phyloP scores from a whole-genome alignment of 371 early-diverging fungal genomes.

The Mortierella sp. region DNA sequence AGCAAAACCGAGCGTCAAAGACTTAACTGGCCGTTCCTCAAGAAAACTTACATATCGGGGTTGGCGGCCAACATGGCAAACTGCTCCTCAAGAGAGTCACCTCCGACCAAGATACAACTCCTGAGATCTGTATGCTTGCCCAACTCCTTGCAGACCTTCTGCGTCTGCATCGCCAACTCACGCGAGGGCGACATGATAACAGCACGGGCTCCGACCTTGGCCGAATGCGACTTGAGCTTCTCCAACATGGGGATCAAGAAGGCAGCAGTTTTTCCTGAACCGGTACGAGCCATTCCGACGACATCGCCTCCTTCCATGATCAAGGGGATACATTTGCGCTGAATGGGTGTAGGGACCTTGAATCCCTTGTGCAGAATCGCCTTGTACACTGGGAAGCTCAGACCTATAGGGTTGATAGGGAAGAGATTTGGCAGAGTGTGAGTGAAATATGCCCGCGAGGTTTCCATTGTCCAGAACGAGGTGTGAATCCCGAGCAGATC shows the following conservation, averaged over 20 bases:
- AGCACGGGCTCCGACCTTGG: constrained; percentile 90
- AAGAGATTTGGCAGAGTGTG: neutral
- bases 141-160: constrained; percentile 91
- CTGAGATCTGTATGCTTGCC: constrained; percentile 94
- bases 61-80: constrained; percentile 91
- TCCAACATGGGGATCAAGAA: constrained; percentile 97
- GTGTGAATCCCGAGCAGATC: neutral
- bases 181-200: constrained; percentile 93
- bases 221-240: constrained; percentile 88
- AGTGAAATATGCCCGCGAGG: neutral
- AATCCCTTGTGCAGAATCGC: constrained; percentile 93
- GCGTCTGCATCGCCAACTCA: constrained; percentile 98
- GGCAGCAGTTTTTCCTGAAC: constrained; percentile 99
- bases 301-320: constrained; percentile 94
- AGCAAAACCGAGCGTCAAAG: neutral
- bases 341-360: constrained; percentile 99
- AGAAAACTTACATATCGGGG: constrained; percentile 86
- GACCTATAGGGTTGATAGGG: constrained; percentile 60
- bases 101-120: constrained; percentile 94
- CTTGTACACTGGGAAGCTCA: constrained; percentile 84
- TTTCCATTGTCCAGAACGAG: neutral
- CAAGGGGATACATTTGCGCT: constrained; percentile 95
- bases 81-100: constrained; percentile 95
- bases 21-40: neutral
- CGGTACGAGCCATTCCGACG: constrained; percentile 98